These are phyloP conservation scores for Thuja plicata DNA, from an alignment of 83 land plant species.

Conservation along the genomic window DNA sequence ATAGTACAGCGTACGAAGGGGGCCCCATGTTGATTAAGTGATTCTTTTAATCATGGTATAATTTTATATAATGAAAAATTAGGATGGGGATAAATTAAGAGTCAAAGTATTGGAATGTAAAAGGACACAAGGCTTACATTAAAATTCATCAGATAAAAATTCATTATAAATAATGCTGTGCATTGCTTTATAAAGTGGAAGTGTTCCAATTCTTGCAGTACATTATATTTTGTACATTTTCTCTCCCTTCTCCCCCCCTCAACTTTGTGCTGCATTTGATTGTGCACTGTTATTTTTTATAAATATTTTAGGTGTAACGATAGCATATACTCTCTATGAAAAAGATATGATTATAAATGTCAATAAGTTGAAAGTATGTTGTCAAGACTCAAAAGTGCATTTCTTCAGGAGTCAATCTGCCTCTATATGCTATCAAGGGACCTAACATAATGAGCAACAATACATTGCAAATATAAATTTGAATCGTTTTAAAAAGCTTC, in stretches of 20 bases:
- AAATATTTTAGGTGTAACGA: background rate
- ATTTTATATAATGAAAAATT: background rate
- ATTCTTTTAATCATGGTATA: background rate
- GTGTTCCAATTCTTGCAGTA: background rate
- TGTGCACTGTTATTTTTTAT: background rate
- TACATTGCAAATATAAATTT: background rate
- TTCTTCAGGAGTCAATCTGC: background rate
- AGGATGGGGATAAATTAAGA: background rate
- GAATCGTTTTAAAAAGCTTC: background rate
- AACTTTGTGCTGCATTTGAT: background rate
- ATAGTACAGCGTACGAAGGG: background rate
- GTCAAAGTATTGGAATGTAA: background rate
- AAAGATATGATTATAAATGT: background rate
- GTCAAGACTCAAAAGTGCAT: background rate
- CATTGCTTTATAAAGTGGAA: background rate
- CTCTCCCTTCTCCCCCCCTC: background rate
- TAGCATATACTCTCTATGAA: background rate
- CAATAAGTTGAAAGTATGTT: background rate
- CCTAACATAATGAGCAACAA: background rate
- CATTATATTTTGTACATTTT: background rate
- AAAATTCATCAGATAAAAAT: background rate
- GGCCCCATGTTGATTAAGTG: background rate
- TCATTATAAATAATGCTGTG: background rate
- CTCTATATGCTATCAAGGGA: background rate
- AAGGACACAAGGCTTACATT: background rate